Base-by-base conservation (phyloP, 495 filamentous ascomycete species). In the Aspergillus sclerotioniger region DNA sequence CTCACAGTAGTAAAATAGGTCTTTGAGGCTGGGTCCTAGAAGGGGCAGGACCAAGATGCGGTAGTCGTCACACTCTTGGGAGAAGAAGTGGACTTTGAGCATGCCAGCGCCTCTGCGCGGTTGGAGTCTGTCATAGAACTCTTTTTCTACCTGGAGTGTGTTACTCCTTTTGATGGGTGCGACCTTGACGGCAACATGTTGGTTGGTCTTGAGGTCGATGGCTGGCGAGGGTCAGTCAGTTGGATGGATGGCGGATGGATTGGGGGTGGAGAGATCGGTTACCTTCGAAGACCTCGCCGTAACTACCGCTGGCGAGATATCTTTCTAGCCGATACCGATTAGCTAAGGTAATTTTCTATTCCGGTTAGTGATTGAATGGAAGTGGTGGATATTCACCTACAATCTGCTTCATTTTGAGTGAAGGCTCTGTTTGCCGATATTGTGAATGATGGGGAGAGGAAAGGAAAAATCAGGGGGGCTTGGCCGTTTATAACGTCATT, bases 21-120 rank as follows among this genome's bases (percentile, higher is more conserved):
- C 62, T 57, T 71, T 59, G 13, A 78, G 69, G 35, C 61, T 70
- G 20, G 71, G 74, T n/a, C 75, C 73, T 31, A 78, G 70, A 50
- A 72, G 59, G 41, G 74, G 66, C 32, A 66, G 45, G 31, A 64
- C 69, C 52, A 76, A 67, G 20, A 61, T 48, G 13, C 60, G 44
- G 61, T 54, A 71, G n/a, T 71, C 65, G 57, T 58, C 60, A 21
- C 72, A 43, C 16, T 62, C 7, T n/a, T 66, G 67, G 44, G 54
- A 60, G 69, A 63, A 67, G 39, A 58, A 61, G 6, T 73, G 44
- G 25, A 32, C 25, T 41, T 57, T 37, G n/a, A 71, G 68, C 25
- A 75, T 71, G 55, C 73, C 74, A 1, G 20, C 0, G 47, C 47
- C 47, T 6, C 13, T n/a, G 6, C 10, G 5, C 37, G 4, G 33